phyloP scores from a whole-genome alignment of 2,329 filamentous ascomycete species.

The Monascus ruber region DNA sequence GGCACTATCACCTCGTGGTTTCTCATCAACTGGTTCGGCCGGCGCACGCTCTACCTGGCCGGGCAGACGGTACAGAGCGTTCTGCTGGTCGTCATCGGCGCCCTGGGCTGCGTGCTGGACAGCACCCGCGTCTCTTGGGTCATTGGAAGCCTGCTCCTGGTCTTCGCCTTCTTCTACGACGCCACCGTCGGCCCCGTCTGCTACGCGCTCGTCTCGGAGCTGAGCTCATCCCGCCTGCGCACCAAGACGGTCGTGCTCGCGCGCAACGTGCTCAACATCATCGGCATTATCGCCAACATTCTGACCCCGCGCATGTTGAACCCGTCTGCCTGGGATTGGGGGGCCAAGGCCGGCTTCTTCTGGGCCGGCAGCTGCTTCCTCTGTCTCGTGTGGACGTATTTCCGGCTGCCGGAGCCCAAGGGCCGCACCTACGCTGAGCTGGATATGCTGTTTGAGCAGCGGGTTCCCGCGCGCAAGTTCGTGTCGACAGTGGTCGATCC shows the following conservation, averaged over 20 bases:
- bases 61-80: slow-evolving; percentile 11
- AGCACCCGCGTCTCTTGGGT: slow-evolving; percentile 20
- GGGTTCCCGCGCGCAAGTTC: slow-evolving; percentile 58
- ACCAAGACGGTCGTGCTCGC: slow-evolving; percentile 45
- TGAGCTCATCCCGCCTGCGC: slow-evolving; percentile 43
- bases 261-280: slow-evolving; percentile 38
- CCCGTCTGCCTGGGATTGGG: slow-evolving; percentile 70
- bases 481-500: slow-evolving; percentile 34
- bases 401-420: slow-evolving; percentile 62
- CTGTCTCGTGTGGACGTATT: slow-evolving; percentile 66
- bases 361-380: slow-evolving; percentile 64
- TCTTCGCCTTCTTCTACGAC: slow-evolving; percentile 45
- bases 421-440: slow-evolving; percentile 72
- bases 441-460: slow-evolving; percentile 65
- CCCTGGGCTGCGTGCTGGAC: slow-evolving; percentile 7
- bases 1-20: slow-evolving; percentile 42
- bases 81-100: slow-evolving; percentile 16
- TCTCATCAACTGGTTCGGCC: slow-evolving; percentile 25
- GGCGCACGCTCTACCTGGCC: slow-evolving; percentile 28
- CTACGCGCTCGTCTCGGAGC: slow-evolving; percentile 42
- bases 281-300: slow-evolving; percentile 44
- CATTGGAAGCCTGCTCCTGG: slow-evolving; percentile 38
- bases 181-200: slow-evolving; percentile 44
- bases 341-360: slow-evolving; percentile 72
- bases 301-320: slow-evolving; percentile 84